Evolutionary conservation across 768 basidiomycete species (phyloP).

Genomic region (Boletus fagicola): DNA sequence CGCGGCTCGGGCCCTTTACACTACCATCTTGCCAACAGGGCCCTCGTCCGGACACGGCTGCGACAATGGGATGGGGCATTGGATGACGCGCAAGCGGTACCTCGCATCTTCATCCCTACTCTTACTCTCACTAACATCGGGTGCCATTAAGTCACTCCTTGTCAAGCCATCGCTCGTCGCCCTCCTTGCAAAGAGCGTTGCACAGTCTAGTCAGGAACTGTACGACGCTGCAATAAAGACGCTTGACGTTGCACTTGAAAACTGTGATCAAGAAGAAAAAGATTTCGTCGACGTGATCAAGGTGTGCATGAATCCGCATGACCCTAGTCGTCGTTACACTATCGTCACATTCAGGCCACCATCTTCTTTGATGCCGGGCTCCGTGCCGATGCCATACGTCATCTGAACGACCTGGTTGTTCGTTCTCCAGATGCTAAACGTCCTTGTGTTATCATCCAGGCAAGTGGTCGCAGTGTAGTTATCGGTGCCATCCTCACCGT

Average conservation of each 20-base stretch:
- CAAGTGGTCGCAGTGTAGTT: neutral
- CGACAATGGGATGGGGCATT: constrained; percentile 11
- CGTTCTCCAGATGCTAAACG: neutral
- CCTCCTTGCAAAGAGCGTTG: constrained; percentile 9
- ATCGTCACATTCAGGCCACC: constrained; percentile 6
- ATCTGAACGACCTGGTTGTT: neutral
- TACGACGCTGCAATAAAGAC: neutral
- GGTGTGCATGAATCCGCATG: neutral
- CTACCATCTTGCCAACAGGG: constrained; percentile 13
- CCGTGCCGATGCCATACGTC: neutral
- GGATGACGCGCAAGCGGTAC: constrained; percentile 15
- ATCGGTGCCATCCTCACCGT: neutral
- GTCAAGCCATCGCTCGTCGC: constrained; percentile 7
- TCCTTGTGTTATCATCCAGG: constrained; percentile 14
- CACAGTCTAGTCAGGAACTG: neutral
- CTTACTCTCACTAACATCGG: neutral
- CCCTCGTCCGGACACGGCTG: constrained; percentile 12
- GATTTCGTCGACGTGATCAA: constrained; percentile 12
- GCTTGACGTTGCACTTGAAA: constrained; percentile 2
- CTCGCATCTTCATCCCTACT: neutral
- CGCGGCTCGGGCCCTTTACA: neutral
- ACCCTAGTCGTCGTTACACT: neutral
- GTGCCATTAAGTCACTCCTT: constrained; percentile 6
- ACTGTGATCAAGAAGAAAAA: neutral
- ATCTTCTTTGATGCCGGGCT: constrained; percentile 7